Conservation (phyloP, 495 filamentous ascomycete species). For the Aspergillus sclerotioniger region DNA sequence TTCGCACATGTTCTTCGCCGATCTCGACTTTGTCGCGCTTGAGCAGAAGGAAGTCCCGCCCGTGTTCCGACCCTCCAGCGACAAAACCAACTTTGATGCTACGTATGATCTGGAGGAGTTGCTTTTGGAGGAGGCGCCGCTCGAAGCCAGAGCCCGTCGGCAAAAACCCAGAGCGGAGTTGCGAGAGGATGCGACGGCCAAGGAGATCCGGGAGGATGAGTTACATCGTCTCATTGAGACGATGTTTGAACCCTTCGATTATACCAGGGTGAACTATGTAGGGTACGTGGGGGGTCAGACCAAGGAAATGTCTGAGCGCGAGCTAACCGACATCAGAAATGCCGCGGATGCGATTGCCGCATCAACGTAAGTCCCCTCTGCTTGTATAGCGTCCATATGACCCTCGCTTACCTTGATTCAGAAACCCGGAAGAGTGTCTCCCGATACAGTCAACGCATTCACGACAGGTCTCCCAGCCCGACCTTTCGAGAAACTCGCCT, state of each 20-base stretch:
- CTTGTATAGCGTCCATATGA: background rate
- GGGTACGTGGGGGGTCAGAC: conserved; percentile 41
- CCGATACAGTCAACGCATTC: conserved; percentile 33
- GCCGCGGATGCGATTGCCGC: conserved; percentile 44
- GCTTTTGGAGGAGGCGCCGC: conserved; percentile 87
- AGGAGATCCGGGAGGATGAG: conserved; percentile 92
- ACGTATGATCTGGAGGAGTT: conserved; percentile 97
- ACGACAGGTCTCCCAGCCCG: conserved; percentile 41
- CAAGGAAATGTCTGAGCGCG: background rate
- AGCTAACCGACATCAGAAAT: conserved; percentile 29
- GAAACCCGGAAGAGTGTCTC: conserved; percentile 45
- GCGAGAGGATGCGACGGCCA: conserved; percentile 90
- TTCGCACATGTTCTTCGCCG: conserved; percentile 82
- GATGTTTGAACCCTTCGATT: conserved; percentile 94
- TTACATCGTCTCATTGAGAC: conserved; percentile 92
- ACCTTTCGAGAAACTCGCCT: conserved; percentile 29
- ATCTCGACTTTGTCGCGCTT: conserved; percentile 80
- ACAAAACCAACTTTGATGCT: conserved; percentile 99
- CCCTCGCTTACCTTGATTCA: conserved; percentile 17
- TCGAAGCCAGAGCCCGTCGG: conserved; percentile 86
- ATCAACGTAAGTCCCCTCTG: conserved; percentile 26
- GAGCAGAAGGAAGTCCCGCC: conserved; percentile 89
- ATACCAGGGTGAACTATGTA: conserved; percentile 70
- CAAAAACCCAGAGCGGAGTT: conserved; percentile 91
- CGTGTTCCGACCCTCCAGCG: conserved; percentile 86